phyloP scores from a whole-genome alignment of 305 asterid genomes.

The Fraxinus xanthoxyloides region DNA sequence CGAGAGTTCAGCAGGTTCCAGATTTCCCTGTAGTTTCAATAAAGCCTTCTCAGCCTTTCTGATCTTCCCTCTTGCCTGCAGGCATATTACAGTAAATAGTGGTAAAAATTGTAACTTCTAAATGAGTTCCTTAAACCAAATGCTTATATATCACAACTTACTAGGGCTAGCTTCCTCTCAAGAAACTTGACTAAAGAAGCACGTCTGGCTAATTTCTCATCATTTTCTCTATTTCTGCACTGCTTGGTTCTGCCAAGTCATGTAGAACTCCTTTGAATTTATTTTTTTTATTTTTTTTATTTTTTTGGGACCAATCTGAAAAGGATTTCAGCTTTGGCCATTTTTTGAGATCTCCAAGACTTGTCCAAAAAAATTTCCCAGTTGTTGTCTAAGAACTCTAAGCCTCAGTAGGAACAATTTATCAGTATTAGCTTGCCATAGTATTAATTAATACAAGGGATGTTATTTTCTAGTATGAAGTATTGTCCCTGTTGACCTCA shows the following conservation, averaged over 20 bases:
- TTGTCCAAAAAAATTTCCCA: background rate
- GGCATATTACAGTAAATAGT: constrained; percentile 8
- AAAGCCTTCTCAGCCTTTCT: constrained; percentile 61
- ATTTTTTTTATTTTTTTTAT: no score
- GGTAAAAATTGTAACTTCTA: constrained; percentile 4
- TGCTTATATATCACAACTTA: constrained; percentile 35
- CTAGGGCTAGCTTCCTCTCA: constrained; percentile 64
- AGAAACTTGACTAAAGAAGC: constrained; percentile 60
- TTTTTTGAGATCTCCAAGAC: no score
- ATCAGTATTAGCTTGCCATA: no score
- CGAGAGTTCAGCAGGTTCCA: constrained; percentile 60
- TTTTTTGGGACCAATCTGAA: no score
- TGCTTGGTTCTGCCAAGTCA: constrained; percentile 25
- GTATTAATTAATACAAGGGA: no score
- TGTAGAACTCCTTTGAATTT: no score
- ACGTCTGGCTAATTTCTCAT: constrained; percentile 64
- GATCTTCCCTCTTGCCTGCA: constrained; percentile 74
- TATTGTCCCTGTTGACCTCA: no score
- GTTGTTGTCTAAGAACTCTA: background rate
- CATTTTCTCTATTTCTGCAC: constrained; percentile 63
- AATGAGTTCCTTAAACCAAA: background rate
- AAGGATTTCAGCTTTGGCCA: no score
- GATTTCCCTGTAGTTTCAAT: constrained; percentile 52
- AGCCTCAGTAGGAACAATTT: no score
- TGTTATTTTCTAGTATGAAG: no score